A percentile compares a stretch with the other conserved stretches of the same genome.
phyloP scores from a whole-genome alignment of 441 rosid genomes.

The Syzygium malaccense region DNA sequence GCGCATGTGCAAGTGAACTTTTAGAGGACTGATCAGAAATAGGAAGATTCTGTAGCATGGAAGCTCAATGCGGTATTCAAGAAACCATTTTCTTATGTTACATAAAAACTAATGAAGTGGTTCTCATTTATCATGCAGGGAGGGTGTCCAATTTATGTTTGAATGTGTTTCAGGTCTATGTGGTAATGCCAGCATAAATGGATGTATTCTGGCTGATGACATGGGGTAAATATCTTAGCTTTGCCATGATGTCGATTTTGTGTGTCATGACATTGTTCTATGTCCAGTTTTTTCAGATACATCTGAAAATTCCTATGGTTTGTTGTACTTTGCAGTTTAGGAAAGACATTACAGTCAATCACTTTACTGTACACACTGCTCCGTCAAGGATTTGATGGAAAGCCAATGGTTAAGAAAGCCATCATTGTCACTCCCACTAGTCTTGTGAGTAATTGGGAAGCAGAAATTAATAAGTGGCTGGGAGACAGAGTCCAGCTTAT shows the following conservation, averaged over 20 bases:
- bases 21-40: not conserved
- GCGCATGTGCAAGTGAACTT: rapidly evolving
- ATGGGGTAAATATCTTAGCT: conserved; percentile 66
- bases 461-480: conserved; percentile 93
- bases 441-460: conserved; percentile 99
- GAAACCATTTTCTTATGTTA: not conserved
- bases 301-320: not conserved
- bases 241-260: not conserved
- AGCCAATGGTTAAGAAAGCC: conserved; percentile 88
- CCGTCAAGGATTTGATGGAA: conserved; percentile 87
- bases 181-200: conserved; percentile 47
- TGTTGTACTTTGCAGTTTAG: conserved; percentile 56
- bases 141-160: conserved; percentile 99
- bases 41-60: not conserved
- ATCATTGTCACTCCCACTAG: conserved; percentile 98
- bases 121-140: conserved; percentile 46
- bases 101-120: not conserved
- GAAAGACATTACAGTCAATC: conserved; percentile 97
- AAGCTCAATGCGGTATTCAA: not conserved
- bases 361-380: conserved; percentile 86
- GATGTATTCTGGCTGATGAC: conserved; percentile 98
- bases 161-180: conserved; percentile 84
- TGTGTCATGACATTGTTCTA: not conserved
- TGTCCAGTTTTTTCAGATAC: not conserved
- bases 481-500: conserved; percentile 84